These are phyloP conservation scores for Monosporozyma aerobia DNA, from an alignment of 805 yeast genomes.

Conservation along the genomic window DNA sequence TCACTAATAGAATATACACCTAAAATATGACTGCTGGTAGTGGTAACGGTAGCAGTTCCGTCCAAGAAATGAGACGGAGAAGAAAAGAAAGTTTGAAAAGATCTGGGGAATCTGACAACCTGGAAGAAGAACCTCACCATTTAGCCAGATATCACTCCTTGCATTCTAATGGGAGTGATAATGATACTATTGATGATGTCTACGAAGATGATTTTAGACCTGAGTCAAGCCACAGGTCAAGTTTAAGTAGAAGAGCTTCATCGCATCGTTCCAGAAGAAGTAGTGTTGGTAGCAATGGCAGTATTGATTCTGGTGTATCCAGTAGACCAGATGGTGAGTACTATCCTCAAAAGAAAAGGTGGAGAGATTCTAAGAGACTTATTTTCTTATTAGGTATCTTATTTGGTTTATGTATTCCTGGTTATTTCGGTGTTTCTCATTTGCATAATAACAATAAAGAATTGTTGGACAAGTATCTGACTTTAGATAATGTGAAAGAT, in stretches of 20 bases:
- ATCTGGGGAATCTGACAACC: background rate
- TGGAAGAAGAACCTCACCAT: background rate
- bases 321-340: background rate
- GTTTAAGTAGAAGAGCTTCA: background rate
- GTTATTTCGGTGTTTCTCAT: constrained; percentile 42
- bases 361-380: constrained; percentile 45
- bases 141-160: background rate
- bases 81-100: background rate
- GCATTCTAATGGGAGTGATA: background rate
- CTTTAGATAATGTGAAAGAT: constrained; percentile 50
- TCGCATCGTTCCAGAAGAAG: background rate
- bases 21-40: background rate
- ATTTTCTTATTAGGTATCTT: constrained; percentile 64
- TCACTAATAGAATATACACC: background rate
- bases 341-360: constrained; percentile 5
- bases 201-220: background rate
- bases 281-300: background rate
- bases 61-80: background rate
- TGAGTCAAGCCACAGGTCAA: background rate
- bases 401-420: constrained; percentile 57
- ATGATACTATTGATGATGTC: background rate
- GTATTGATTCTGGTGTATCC: background rate
- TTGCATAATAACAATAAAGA: constrained; percentile 20
- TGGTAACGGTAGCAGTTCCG: background rate
- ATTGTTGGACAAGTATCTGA: constrained; percentile 38